Evolutionary conservation across 2,329 filamentous ascomycete genomes (phyloP).

Genomic region (Tolypocladium tropicale): DNA sequence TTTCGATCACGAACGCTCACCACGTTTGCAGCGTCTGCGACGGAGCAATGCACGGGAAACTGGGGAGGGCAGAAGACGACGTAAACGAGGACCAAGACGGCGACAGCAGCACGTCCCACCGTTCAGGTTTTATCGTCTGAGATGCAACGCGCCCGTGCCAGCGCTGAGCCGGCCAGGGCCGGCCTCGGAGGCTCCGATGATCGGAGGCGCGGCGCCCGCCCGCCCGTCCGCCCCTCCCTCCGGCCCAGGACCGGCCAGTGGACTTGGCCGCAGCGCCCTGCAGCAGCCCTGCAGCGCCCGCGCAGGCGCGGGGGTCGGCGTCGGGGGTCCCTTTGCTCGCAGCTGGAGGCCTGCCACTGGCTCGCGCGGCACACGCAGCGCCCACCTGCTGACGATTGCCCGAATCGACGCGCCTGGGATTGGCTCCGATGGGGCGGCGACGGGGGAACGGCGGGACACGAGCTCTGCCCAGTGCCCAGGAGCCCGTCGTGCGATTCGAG

Average conservation of each 20-base stretch:
- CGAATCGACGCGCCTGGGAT: background rate
- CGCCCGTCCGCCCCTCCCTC: background rate
- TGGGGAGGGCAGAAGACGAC: background rate
- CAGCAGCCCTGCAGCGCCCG: too few relatives aligned
- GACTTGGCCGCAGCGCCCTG: too few relatives aligned
- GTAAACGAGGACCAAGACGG: background rate
- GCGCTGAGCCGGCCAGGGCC: slow-evolving; percentile 1
- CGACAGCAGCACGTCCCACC: background rate
- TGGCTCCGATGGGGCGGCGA: background rate
- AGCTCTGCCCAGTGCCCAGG: too few relatives aligned
- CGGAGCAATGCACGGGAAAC: too few relatives aligned
- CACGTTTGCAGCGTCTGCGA: background rate
- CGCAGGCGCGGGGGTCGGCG: background rate
- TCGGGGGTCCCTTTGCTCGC: too few relatives aligned
- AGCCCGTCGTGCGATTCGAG: background rate
- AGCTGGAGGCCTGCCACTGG: background rate
- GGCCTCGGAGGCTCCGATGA: slow-evolving; percentile 10
- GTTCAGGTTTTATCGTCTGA: background rate
- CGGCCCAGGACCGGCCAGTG: slow-evolving; percentile 5
- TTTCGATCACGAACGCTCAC: background rate
- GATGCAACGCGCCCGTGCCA: background rate
- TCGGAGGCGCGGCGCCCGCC: slow-evolving; percentile 5
- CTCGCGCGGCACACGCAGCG: background rate
- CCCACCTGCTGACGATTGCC: background rate
- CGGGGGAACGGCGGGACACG: too few relatives aligned